These are phyloP conservation scores for Barnettozyma pratensis DNA, from an alignment of 805 yeast species.

Conservation along the genomic window DNA sequence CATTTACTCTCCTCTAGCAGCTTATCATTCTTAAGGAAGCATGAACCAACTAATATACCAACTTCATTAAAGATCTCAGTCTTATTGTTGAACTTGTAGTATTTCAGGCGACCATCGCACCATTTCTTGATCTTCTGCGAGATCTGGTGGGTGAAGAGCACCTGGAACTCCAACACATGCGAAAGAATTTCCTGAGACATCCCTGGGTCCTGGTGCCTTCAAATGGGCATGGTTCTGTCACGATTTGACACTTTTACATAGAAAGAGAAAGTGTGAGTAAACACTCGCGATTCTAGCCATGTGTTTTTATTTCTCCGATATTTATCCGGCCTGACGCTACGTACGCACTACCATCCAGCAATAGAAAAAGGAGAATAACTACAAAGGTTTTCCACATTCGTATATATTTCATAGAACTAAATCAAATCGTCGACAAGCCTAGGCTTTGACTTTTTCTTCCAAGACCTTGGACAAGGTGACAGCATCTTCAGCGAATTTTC, in stretches of 20 bases:
- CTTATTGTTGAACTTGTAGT: conserved; percentile 20
- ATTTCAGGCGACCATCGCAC: conserved; percentile 21
- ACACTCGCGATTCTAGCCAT: no score
- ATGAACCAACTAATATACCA: conserved; percentile 13
- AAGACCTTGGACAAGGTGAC: conserved; percentile 67
- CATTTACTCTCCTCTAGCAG: conserved; percentile 6
- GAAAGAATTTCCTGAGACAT: conserved; percentile 23
- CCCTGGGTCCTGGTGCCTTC: no score
- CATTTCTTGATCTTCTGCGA: conserved; percentile 20
- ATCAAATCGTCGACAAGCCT: conserved; percentile 2
- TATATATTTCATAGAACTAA: neutral
- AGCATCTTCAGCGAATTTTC: conserved; percentile 93
- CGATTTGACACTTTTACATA: no score
- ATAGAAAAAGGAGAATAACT: no score
- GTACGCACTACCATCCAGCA: no score
- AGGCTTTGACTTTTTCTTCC: conserved; percentile 49
- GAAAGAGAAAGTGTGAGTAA: no score
- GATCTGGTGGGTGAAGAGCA: conserved; percentile 18
- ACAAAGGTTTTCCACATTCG: no score
- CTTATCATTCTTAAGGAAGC: conserved; percentile 13
- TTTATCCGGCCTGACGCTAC: no score
- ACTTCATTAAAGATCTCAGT: conserved; percentile 15
- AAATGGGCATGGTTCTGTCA: no score
- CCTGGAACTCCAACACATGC: conserved; percentile 18
- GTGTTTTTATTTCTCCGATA: no score